A percentile compares a stretch with the other conserved stretches of the same genome.
These are phyloP conservation scores for Xylariomycetidae sp. DNA, from an alignment of 2,329 filamentous ascomycete genomes.

Conservation along the genomic window DNA sequence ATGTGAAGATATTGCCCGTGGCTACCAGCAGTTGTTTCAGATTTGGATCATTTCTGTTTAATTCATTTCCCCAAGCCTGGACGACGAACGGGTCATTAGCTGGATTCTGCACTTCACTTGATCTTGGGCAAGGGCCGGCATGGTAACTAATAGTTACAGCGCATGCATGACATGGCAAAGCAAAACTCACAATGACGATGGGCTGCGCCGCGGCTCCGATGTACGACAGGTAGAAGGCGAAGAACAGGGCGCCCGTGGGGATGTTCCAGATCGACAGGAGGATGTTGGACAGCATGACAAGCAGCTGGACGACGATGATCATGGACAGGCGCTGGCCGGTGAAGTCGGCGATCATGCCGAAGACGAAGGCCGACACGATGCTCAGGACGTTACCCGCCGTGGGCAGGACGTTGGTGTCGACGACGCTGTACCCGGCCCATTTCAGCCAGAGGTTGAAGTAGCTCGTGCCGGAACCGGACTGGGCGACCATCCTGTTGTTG, in stretches of 20 bases:
- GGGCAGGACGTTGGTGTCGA: no score
- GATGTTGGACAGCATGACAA: not conserved
- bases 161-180: no score
- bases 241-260: not conserved
- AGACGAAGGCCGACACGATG: not conserved
- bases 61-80: constrained; percentile 12
- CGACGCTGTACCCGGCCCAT: no score
- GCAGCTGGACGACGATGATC: not conserved
- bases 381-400: not conserved
- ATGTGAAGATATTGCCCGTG: constrained; percentile 14
- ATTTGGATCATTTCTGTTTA: constrained; percentile 13
- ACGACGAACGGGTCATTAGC: not conserved
- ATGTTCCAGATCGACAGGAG: not conserved
- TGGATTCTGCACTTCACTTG: no score
- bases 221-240: constrained; percentile 17
- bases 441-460: no score
- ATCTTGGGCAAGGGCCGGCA: not conserved
- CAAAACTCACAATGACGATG: constrained; percentile 18
- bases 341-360: not conserved
- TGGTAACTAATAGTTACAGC: no score
- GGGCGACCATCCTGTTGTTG: no score
- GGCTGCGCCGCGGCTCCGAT: constrained; percentile 14
- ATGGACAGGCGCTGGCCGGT: not conserved
- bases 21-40: constrained; percentile 16
- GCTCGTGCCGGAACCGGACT: no score